Evolutionary conservation across 2,329 filamentous ascomycete genomes (phyloP).

Genomic region (Rhinocladiella similis): DNA sequence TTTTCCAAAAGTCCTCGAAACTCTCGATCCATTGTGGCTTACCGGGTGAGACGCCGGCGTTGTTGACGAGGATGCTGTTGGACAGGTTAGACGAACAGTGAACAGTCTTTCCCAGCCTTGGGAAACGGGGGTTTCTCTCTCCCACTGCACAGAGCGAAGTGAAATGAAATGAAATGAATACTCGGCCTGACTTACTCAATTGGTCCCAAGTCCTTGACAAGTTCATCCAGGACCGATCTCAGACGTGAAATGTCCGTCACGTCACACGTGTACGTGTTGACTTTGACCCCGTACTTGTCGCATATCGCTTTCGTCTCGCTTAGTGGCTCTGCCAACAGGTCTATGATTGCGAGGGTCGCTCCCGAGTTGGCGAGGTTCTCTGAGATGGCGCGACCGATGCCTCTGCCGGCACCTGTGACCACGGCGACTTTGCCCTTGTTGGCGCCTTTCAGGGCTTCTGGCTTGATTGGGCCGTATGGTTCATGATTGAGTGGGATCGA

Average conservation of each 20-base stretch:
- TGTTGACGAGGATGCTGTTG: conserved; percentile 32
- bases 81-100: conserved; percentile 7
- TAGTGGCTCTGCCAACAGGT: conserved; percentile 24
- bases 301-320: conserved; percentile 18
- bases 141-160: background rate
- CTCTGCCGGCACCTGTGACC: conserved; percentile 32
- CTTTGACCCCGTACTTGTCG: conserved; percentile 18
- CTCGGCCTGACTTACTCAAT: conserved; percentile 20
- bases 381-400: conserved; percentile 33
- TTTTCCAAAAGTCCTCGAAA: conserved; percentile 21
- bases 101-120: no score
- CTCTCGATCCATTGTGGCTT: conserved; percentile 26
- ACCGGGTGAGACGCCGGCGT: conserved; percentile 30
- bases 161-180: background rate
- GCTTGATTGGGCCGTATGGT: conserved; percentile 18
- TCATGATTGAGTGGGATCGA: conserved; percentile 20
- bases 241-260: conserved; percentile 29
- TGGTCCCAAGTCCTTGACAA: conserved; percentile 15
- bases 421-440: conserved; percentile 28
- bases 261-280: conserved; percentile 27
- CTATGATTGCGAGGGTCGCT: conserved; percentile 28
- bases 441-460: conserved; percentile 14
- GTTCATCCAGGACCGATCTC: conserved; percentile 6
- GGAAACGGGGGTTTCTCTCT: background rate
- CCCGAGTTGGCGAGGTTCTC: conserved; percentile 28